Conservation (phyloP, 2,329 filamentous ascomycete genomes). For the Epichloe sp. region DNA sequence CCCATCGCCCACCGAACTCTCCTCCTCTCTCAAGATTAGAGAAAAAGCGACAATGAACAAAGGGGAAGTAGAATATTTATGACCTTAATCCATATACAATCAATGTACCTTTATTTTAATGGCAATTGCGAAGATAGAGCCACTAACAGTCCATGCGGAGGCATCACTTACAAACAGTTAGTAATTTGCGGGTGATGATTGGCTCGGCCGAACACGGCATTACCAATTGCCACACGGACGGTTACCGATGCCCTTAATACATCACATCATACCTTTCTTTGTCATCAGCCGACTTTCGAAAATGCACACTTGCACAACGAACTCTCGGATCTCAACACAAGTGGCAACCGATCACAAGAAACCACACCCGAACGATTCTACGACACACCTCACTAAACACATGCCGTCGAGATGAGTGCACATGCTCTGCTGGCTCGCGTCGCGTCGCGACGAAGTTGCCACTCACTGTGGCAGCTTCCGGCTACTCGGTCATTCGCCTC, state of each 20-base stretch:
- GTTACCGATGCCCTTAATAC: slow-evolving; percentile 1
- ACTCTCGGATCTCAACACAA: too few species aligned
- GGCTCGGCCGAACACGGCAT: slow-evolving; percentile 10
- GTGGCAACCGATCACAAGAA: not conserved
- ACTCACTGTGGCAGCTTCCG: slow-evolving; percentile 29
- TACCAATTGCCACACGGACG: slow-evolving; percentile 7
- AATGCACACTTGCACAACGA: too few species aligned
- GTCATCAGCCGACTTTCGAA: too few species aligned
- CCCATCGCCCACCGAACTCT: too few species aligned
- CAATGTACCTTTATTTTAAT: too few species aligned
- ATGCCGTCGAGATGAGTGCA: slow-evolving; percentile 29
- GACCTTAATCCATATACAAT: too few species aligned
- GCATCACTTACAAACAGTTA: not conserved
- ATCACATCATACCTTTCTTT: not conserved
- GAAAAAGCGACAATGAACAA: too few species aligned
- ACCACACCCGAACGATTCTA: not conserved
- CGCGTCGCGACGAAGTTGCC: slow-evolving; percentile 27
- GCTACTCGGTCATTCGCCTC: slow-evolving; percentile 17
- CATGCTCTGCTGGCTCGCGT: slow-evolving; percentile 27
- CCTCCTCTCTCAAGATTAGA: too few species aligned
- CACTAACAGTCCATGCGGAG: too few species aligned
- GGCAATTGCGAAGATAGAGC: too few species aligned
- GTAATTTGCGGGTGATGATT: slow-evolving; percentile 8
- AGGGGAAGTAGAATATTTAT: too few species aligned
- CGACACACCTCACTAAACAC: not conserved